Evolutionary conservation across 2,329 filamentous ascomycete genomes (phyloP), one percentile per base, ranked within the genome.

Genomic region (Aspergillus pseudoterreus): DNA sequence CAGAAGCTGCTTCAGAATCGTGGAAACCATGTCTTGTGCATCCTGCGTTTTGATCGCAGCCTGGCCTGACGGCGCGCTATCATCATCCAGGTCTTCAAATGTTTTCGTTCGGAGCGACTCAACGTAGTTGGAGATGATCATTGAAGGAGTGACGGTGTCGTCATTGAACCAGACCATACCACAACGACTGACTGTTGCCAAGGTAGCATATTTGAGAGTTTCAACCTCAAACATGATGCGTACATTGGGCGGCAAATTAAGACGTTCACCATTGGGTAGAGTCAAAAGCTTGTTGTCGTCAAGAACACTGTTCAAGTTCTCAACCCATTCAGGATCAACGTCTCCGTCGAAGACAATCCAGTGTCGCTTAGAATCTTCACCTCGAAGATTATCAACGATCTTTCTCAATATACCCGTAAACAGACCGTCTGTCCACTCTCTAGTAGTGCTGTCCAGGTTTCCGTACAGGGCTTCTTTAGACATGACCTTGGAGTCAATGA

Each of bases 111-210:
- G 86, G 36, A 99, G 82, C 43, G 86, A 85, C 54, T 94, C 84
- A 47, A 99, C 82, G 65, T 99, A 96, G 72, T 97, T 90, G 56
- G 84, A 80, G 38, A 97, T 87, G 84, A 97, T 88, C 88, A 99
- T 96, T 59, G 82, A 82, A 1, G 92, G 83, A 30, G 90, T 92
- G 38, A 99, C 92, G 24, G 92, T 97, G 66, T 99, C 95, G 64
- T 96, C 92, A 68, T 91, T 99, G 75, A 97, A 99, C 94, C 94
- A 99, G 12, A 99, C 95, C 94, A 99, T 99, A 80, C 94, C 94
- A 70, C 94, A 99, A 75, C 94, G 91, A 85, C 89, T 95, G 66
- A 99, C 94, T n/a, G 94, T 99, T 50, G 94, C 94, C 42, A 99
- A 82, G 0, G 94, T 99, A 35, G 94, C 94, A 68, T 99, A 99